phyloP scores from a whole-genome alignment of 495 filamentous ascomycete species.

The Elasticomyces elasticus region DNA sequence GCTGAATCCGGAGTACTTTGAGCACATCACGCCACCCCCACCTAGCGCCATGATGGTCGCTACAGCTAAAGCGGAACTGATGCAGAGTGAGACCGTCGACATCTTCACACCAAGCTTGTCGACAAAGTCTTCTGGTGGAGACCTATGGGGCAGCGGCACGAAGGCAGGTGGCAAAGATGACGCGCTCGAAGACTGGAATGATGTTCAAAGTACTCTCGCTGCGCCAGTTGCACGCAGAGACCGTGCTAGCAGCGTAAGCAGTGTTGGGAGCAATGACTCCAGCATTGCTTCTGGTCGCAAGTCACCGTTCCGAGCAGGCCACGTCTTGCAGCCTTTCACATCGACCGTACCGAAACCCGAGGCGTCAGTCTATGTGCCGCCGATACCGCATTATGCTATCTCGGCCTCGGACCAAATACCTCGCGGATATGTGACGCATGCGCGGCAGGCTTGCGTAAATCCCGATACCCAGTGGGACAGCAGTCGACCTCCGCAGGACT shows the following conservation, averaged over 20 bases:
- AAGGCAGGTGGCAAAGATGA: slow-evolving; percentile 20
- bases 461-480: slow-evolving; percentile 95
- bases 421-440: slow-evolving; percentile 77
- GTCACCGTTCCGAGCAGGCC: not conserved
- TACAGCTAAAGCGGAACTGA: slow-evolving; percentile 71
- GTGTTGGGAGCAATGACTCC: slow-evolving; percentile 9
- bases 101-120: slow-evolving; percentile 16
- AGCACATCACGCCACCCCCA: slow-evolving; percentile 81
- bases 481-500: slow-evolving; percentile 59
- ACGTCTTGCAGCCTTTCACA: not conserved
- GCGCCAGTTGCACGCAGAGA: slow-evolving; percentile 24
- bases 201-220: slow-evolving; percentile 26
- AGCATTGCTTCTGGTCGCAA: slow-evolving; percentile 1
- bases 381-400: slow-evolving; percentile 73
- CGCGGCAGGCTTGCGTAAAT: slow-evolving; percentile 75
- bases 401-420: slow-evolving; percentile 74
- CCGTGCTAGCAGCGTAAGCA: slow-evolving; percentile 28
- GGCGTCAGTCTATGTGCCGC: slow-evolving; percentile 50
- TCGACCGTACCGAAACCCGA: slow-evolving; percentile 16
- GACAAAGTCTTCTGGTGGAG: slow-evolving; percentile 3
- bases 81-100: slow-evolving; percentile 33
- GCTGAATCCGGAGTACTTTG: slow-evolving; percentile 87
- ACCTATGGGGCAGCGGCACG: slow-evolving; percentile 10
- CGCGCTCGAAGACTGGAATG: slow-evolving; percentile 22
- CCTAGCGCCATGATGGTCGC: slow-evolving; percentile 76